Evolutionary conservation across 768 basidiomycete genomes (phyloP).

Genomic region (Mycena venus): DNA sequence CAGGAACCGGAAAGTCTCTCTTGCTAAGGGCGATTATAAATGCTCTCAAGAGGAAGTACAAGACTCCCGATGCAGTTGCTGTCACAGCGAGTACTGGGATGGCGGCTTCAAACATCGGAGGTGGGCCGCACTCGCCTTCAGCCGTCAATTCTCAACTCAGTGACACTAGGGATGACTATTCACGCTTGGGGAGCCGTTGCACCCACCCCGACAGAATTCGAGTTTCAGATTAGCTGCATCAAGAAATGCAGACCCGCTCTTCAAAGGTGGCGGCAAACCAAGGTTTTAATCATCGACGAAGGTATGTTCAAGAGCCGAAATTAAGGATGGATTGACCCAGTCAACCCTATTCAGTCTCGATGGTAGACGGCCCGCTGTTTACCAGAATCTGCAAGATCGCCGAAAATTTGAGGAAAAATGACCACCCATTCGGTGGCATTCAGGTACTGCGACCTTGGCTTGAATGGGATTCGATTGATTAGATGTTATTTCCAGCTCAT

Average conservation of each 20-base stretch:
- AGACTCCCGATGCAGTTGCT: constrained; percentile 69
- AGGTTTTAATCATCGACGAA: constrained; percentile 74
- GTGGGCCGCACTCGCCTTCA: constrained; percentile 39
- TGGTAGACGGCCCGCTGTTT: constrained; percentile 83
- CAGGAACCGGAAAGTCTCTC: constrained; percentile 89
- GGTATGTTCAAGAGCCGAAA: constrained; percentile 44
- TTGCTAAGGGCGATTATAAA: constrained; percentile 82
- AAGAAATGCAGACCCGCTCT: constrained; percentile 77
- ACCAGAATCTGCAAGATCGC: constrained; percentile 79
- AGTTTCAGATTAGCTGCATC: constrained; percentile 65
- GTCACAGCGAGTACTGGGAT: constrained; percentile 84
- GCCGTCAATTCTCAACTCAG: constrained; percentile 63
- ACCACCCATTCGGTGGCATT: constrained; percentile 80
- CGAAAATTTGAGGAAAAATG: constrained; percentile 57
- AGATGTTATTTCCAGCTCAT: constrained; percentile 55
- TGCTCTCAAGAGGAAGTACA: constrained; percentile 63
- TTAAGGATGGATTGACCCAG: background rate
- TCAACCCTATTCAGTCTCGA: constrained; percentile 67
- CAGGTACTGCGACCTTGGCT: constrained; percentile 57
- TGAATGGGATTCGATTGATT: too few relatives aligned
- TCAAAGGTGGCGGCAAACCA: constrained; percentile 75
- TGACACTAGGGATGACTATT: constrained; percentile 71
- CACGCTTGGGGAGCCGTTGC: constrained; percentile 86
- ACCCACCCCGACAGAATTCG: constrained; percentile 64
- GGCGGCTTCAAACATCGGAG: constrained; percentile 81